Evolutionary conservation across 495 filamentous ascomycete genomes (phyloP), one percentile per base, ranked within the genome.

Genomic region (Penicillium taxi): DNA sequence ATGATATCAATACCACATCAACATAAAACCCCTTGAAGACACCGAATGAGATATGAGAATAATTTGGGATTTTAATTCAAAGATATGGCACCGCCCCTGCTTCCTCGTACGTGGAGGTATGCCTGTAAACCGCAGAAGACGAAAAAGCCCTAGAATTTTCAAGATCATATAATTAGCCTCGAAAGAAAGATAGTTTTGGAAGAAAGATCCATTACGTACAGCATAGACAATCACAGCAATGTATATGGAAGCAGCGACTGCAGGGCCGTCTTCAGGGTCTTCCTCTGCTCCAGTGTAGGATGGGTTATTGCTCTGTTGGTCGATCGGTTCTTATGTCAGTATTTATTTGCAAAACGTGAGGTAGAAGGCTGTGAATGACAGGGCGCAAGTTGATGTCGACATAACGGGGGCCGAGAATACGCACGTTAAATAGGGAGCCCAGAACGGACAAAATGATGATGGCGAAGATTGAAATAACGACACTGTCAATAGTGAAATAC

Each of bases 71-170:
- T 59, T 55, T 53, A 70, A 42, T 69, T 75, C 48, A 93, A 69
- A 35, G 80, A 77, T 70, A 95, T 94, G 35, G 84, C 80, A 34
- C 88, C 88, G 47, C 80, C 70, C 61, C 83, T 73, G 59, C 76
- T 83, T 54, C 82, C 76, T 58, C 84, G 76, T 37, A 80, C 54
- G 50, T 94, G 85, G 28, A 94, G 70, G 43, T 79, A 73, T 32
- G 86, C 88, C 55, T 95, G 88, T 52, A 84, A 74, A 18, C 78
- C 81, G 66, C 88, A 95, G 67, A 93, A 94, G 32, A 91, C 74
- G 39, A 95, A 75, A 68, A 95, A 95, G 0, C 72, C 77, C 87
- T 94, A 35, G 33, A 28, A 9, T 34, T 31, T 24, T 22, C 18
- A 24, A 14, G 12, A 11, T 28, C 30, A 2, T 11, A 26, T 19